phyloP scores from a whole-genome alignment of 495 filamentous ascomycete species.

The Daldinia loculata region DNA sequence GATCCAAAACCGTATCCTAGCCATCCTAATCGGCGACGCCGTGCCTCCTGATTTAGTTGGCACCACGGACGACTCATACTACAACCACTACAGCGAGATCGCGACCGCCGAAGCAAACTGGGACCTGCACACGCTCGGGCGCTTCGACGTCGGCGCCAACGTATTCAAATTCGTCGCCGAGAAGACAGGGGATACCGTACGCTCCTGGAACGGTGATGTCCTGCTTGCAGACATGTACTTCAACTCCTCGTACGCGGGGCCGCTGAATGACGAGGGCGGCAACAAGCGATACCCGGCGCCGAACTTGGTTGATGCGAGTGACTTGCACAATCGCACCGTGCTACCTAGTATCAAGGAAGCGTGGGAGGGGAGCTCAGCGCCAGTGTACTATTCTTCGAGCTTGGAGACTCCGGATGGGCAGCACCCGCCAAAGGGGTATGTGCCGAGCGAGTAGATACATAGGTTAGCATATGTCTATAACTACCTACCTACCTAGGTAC shows the following conservation, averaged over 20 bases:
- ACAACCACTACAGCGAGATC: slow-evolving; percentile 76
- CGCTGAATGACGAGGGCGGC: slow-evolving; percentile 49
- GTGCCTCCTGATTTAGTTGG: slow-evolving; percentile 65
- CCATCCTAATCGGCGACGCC: slow-evolving; percentile 71
- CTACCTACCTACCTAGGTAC: background rate
- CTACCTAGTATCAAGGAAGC: slow-evolving; percentile 49
- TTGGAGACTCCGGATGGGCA: slow-evolving; percentile 55
- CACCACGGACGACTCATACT: slow-evolving; percentile 71
- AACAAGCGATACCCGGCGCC: slow-evolving; percentile 49
- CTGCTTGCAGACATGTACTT: slow-evolving; percentile 51
- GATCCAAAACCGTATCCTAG: slow-evolving; percentile 63
- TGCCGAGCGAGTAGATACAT: slow-evolving; percentile 12
- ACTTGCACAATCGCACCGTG: slow-evolving; percentile 49
- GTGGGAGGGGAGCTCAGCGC: slow-evolving; percentile 48
- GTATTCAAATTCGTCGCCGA: slow-evolving; percentile 58
- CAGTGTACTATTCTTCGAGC: slow-evolving; percentile 52
- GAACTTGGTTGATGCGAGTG: slow-evolving; percentile 41
- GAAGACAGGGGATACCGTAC: slow-evolving; percentile 51
- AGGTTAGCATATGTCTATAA: background rate
- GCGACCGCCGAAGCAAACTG: slow-evolving; percentile 72
- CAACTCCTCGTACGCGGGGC: slow-evolving; percentile 60
- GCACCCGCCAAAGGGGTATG: slow-evolving; percentile 51
- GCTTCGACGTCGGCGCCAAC: slow-evolving; percentile 65
- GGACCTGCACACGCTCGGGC: slow-evolving; percentile 55
- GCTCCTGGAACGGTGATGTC: slow-evolving; percentile 46